Percentiles rank a stretch among this genome's conserved stretches.
phyloP scores from a whole-genome alignment of 306 rosid genomes.

The Neltuma alba region DNA sequence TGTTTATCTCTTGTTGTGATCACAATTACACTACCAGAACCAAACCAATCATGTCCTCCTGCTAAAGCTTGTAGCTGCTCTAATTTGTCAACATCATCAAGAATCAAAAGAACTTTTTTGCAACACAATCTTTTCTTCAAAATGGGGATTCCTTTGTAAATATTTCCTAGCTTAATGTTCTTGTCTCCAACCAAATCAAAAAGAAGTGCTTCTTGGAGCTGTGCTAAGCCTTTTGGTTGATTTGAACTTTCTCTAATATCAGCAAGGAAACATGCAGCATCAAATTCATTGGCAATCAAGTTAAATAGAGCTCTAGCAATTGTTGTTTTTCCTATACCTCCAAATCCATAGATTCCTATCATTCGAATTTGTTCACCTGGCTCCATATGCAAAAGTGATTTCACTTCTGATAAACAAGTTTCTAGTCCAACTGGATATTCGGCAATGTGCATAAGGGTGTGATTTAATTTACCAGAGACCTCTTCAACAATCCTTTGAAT shows the following conservation, averaged over 20 bases:
- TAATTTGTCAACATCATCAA: constrained; percentile 47
- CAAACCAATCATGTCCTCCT: constrained; percentile 49
- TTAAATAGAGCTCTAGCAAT: constrained; percentile 36
- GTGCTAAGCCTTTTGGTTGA: constrained; percentile 32
- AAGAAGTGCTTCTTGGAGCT: constrained; percentile 35
- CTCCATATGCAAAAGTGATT: constrained; percentile 30
- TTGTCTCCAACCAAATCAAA: constrained; percentile 26
- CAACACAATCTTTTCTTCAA: constrained; percentile 37
- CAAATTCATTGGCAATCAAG: constrained; percentile 32
- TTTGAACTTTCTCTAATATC: constrained; percentile 39
- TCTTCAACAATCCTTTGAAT: constrained; percentile 31
- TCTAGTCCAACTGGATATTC: constrained; percentile 39
- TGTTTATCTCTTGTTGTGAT: constrained; percentile 49
- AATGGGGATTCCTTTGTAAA: constrained; percentile 46
- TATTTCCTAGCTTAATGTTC: constrained; percentile 35
- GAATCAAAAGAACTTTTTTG: constrained; percentile 38
- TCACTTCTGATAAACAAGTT: constrained; percentile 45
- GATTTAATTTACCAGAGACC: constrained; percentile 19
- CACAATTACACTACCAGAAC: constrained; percentile 42
- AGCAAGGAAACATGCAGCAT: constrained; percentile 34
- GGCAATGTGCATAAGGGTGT: constrained; percentile 32
- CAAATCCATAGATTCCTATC: constrained; percentile 49
- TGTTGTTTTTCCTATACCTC: constrained; percentile 45
- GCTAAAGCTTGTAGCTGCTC: constrained; percentile 47
- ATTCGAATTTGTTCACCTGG: constrained; percentile 24